Conservation (phyloP, 257 asterid genomes). For the Mentha longifolia region DNA sequence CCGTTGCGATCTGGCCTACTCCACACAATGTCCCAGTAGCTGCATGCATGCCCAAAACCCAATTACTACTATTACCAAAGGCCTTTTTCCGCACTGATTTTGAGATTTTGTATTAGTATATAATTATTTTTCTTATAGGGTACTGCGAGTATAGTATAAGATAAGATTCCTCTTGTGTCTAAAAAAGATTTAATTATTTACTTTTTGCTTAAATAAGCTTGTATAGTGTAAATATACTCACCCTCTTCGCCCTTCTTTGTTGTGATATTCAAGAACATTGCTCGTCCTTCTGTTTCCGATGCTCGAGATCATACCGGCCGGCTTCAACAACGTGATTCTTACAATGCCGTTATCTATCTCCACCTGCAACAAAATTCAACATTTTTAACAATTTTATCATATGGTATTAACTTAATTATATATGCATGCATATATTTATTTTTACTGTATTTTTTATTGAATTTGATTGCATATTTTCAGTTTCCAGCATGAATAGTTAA, state of each 20-base stretch:
- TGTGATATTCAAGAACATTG: constrained; percentile 47
- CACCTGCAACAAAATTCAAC: constrained; percentile 42
- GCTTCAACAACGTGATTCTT: constrained; percentile 47
- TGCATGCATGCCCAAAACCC: constrained; percentile 25
- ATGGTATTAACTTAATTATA: background rate
- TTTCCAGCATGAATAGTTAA: too few relatives aligned
- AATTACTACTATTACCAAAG: too few relatives aligned
- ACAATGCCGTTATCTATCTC: constrained; percentile 62
- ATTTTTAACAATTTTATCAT: too few relatives aligned
- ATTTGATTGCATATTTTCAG: background rate
- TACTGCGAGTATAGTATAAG: background rate
- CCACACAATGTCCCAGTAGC: constrained; percentile 80
- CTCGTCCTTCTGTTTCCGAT: constrained; percentile 43
- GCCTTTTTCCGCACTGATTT: too few relatives aligned
- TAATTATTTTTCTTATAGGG: too few relatives aligned
- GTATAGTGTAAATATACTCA: constrained; percentile 16
- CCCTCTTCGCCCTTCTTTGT: constrained; percentile 54
- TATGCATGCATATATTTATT: background rate
- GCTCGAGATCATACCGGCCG: constrained; percentile 51
- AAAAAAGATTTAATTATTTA: too few relatives aligned
- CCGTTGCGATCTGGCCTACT: constrained; percentile 39
- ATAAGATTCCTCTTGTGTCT: background rate
- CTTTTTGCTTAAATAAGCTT: too few relatives aligned
- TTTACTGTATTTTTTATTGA: background rate
- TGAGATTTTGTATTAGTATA: too few relatives aligned